Evolutionary conservation across 345 rosid species (phyloP).

Genomic region (Turritis glabra): DNA sequence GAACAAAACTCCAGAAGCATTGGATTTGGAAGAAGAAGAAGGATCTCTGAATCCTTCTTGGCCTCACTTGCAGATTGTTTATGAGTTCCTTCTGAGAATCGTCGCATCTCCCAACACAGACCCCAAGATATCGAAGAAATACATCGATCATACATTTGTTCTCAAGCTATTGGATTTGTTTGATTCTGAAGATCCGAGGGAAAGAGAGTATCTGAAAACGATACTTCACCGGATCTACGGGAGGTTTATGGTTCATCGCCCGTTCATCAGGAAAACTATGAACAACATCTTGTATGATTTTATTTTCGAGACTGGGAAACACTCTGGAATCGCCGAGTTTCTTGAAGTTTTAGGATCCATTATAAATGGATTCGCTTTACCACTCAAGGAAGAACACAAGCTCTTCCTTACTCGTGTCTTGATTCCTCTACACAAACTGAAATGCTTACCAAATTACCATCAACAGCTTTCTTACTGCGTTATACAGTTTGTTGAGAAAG

Average conservation of each 20-base stretch:
- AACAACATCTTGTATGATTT: slow-evolving; percentile 75
- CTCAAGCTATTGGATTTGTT: slow-evolving; percentile 70
- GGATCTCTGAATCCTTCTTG: slow-evolving; percentile 82
- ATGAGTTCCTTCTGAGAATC: slow-evolving; percentile 75
- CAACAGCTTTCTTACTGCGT: slow-evolving; percentile 87
- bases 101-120: slow-evolving; percentile 80
- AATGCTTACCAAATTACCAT: slow-evolving; percentile 78
- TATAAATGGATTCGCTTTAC: slow-evolving; percentile 89
- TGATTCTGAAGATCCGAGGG: slow-evolving; percentile 92
- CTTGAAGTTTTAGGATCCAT: slow-evolving; percentile 90
- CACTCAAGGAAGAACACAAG: slow-evolving; percentile 94
- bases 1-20: slow-evolving; percentile 57
- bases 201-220: slow-evolving; percentile 84
- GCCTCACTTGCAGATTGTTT: slow-evolving; percentile 87
- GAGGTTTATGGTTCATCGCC: slow-evolving; percentile 93
- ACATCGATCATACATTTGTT: slow-evolving; percentile 67
- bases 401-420: slow-evolving; percentile 70
- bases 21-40: slow-evolving; percentile 87
- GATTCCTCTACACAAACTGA: slow-evolving; percentile 85
- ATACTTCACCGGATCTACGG: slow-evolving; percentile 88
- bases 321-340: slow-evolving; percentile 83
- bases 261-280: slow-evolving; percentile 82
- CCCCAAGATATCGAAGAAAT: slow-evolving; percentile 74
- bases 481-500: slow-evolving; percentile 89
- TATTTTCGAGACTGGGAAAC: slow-evolving; percentile 80